phyloP scores from a whole-genome alignment of 2,329 filamentous ascomycete genomes.

The Massarina eburnea region DNA sequence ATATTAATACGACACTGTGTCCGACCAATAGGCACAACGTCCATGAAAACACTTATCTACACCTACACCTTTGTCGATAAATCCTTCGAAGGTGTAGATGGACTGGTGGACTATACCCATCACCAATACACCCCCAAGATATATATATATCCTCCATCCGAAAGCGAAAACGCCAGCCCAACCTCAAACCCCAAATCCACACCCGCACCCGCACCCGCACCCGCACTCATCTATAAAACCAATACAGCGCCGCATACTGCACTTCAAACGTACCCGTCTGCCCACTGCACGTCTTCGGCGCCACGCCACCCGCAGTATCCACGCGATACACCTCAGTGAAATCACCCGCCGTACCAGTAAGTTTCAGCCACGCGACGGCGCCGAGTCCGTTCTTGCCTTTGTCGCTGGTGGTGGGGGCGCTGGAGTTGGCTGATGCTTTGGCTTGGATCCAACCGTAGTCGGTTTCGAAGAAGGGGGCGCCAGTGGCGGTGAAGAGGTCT shows the following conservation, averaged over 20 bases:
- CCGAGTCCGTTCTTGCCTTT: conserved; percentile 60
- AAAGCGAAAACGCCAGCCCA: background rate
- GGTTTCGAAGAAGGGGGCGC: conserved; percentile 75
- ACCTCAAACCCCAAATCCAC: background rate
- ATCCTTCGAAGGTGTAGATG: no score
- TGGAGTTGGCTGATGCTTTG: conserved; percentile 61
- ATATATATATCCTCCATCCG: background rate
- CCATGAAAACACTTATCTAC: no score
- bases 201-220: background rate
- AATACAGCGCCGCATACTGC: conserved; percentile 81
- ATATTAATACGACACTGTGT: no score
- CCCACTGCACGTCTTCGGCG: conserved; percentile 72
- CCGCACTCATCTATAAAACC: conserved; percentile 51
- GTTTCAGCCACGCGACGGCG: conserved; percentile 78
- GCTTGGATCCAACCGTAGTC: conserved; percentile 63
- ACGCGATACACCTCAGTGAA: conserved; percentile 80
- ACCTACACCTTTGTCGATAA: no score
- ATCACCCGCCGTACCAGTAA: conserved; percentile 51
- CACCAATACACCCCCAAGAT: background rate
- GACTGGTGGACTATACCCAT: background rate
- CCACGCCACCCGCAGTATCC: conserved; percentile 76
- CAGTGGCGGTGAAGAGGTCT: conserved; percentile 73
- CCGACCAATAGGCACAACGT: no score
- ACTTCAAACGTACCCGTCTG: conserved; percentile 67
- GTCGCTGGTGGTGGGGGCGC: conserved; percentile 64